These are phyloP conservation scores for Zea mays DNA, from an alignment of 176 grass and related monocot species.

Conservation along the genomic window Zm-B73-REFERENCE-NAM-5.0 NC_050097.1:201304501-201305000, in stretches of 20 bases:
- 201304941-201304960: conserved; percentile 67
- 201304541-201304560: conserved; percentile 93
- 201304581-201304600: conserved; percentile 93
- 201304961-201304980: conserved; percentile 16
- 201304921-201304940: conserved; percentile 88
- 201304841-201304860: conserved; percentile 91
- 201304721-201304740: conserved; percentile 78
- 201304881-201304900: conserved; percentile 91
- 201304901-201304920: conserved; percentile 88
- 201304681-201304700: conserved; percentile 99
- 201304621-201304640: conserved; percentile 98
- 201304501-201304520: conserved; percentile 90
- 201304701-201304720: conserved; percentile 72
- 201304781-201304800: conserved; percentile 89
- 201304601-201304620: conserved; percentile 98
- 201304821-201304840: conserved; percentile 92
- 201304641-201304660: conserved; percentile 87
- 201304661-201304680: conserved; percentile 89
- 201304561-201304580: conserved; percentile 82
- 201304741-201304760: conserved; percentile 77
- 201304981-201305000: neutral
- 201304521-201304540: conserved; percentile 88
- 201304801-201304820: conserved; percentile 91
- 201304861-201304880: conserved; percentile 94
- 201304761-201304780: conserved; percentile 77